Conservation (phyloP, 768 basidiomycete genomes). For the Imleria badia region DNA sequence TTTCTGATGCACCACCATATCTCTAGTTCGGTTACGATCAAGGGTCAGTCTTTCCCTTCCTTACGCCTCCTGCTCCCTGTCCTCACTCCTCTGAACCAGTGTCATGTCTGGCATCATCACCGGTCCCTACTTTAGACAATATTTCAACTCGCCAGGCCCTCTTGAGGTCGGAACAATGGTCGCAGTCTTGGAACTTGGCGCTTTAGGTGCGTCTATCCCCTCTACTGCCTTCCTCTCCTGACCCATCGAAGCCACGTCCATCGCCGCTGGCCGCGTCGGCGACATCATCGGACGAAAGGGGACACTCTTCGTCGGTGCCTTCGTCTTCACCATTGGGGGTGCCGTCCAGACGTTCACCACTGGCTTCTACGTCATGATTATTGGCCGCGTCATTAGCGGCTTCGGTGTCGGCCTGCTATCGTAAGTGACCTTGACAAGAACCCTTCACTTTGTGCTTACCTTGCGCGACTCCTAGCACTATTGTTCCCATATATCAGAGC, state of each 20-base stretch:
- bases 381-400: conserved; percentile 81
- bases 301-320: conserved; percentile 79
- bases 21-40: conserved; percentile 82
- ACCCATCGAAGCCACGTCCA: conserved; percentile 66
- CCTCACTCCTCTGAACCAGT: conserved; percentile 36
- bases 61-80: not conserved
- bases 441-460: conserved; percentile 2
- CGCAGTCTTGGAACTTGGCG: conserved; percentile 90
- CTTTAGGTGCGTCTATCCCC: conserved; percentile 62
- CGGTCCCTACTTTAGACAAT: conserved; percentile 76
- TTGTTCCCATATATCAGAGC: conserved; percentile 92
- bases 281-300: conserved; percentile 84
- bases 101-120: conserved; percentile 94
- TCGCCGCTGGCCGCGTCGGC: conserved; percentile 86
- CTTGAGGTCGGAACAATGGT: conserved; percentile 91
- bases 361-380: conserved; percentile 77
- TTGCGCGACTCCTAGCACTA: conserved; percentile 55
- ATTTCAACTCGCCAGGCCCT: conserved; percentile 75
- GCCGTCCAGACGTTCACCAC: conserved; percentile 79
- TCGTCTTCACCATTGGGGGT: conserved; percentile 85
- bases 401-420: conserved; percentile 89
- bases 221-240: not conserved
- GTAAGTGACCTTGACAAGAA: conserved; percentile 42
- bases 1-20: not conserved
- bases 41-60: conserved; percentile 48